Conservation (phyloP, 306 rosid genomes). For the Vigna reflexopilosa region DNA sequence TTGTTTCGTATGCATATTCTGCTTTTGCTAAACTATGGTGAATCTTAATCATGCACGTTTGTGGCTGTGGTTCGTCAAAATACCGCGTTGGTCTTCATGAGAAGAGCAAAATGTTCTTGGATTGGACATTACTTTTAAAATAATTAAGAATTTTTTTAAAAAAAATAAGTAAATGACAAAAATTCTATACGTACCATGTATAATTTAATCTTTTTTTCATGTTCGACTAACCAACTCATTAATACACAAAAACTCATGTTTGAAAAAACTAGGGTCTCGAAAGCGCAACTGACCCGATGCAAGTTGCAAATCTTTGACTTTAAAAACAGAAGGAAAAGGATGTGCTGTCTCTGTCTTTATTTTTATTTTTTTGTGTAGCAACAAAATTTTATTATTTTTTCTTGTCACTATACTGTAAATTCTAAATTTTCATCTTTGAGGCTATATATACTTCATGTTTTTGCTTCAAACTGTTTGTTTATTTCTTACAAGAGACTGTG, state of each 20-base stretch:
- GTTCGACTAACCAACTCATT: background rate
- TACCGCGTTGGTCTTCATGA: slow-evolving; percentile 29
- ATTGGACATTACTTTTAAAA: background rate
- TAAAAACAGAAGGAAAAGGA: slow-evolving; percentile 32
- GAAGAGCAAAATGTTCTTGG: slow-evolving; percentile 1
- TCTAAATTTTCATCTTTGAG: background rate
- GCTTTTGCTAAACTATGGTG: background rate
- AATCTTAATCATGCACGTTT: slow-evolving; percentile 11
- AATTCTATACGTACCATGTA: background rate
- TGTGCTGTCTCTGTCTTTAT: slow-evolving; percentile 2
- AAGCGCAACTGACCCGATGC: background rate
- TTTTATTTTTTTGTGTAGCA: background rate
- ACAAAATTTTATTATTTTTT: background rate
- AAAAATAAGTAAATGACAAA: slow-evolving; percentile 2
- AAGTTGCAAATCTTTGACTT: slow-evolving; percentile 46
- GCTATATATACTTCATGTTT: background rate
- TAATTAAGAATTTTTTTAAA: background rate
- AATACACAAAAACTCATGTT: background rate
- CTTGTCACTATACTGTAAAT: background rate
- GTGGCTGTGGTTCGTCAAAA: slow-evolving; percentile 28
- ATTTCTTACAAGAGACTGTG: background rate
- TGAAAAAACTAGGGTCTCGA: slow-evolving; percentile 13
- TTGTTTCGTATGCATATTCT: slow-evolving; percentile 3
- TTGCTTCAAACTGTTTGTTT: slow-evolving; percentile 5
- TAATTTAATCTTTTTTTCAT: background rate